Conservation (phyloP, 2,329 filamentous ascomycete species). For the Xylaria sp. region DNA sequence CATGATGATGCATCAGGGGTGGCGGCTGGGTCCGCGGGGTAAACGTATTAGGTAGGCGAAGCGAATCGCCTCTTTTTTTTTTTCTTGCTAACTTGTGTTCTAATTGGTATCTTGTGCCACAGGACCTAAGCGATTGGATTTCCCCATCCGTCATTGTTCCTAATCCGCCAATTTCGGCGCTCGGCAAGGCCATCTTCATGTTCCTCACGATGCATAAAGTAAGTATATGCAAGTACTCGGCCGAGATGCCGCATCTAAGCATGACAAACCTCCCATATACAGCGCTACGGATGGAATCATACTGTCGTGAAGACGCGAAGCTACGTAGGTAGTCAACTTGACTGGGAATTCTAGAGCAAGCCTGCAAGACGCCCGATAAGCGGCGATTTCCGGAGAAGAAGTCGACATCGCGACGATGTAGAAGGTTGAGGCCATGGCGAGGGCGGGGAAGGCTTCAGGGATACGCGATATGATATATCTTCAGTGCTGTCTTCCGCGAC, state of each 20-base stretch:
- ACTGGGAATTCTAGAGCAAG: conserved; percentile 32
- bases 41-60: conserved; percentile 13
- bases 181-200: conserved; percentile 16
- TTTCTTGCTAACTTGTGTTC: conserved; percentile 1
- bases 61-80: conserved; percentile 12
- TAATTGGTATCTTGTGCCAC: conserved; percentile 9
- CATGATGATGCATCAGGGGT: conserved; percentile 25
- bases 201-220: conserved; percentile 26
- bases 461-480: neutral
- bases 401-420: conserved; percentile 22
- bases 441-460: neutral
- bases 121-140: neutral
- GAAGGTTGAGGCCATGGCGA: neutral
- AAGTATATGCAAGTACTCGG: neutral
- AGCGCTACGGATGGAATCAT: conserved; percentile 14
- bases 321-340: conserved; percentile 18
- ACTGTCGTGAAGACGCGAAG: conserved; percentile 28
- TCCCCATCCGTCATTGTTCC: neutral
- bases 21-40: conserved; percentile 25
- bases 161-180: neutral
- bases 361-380: conserved; percentile 18
- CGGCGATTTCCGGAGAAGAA: conserved; percentile 14
- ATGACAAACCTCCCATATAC: conserved; percentile 10
- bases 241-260: neutral
- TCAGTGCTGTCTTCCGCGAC: neutral